Percentiles rank a stretch among this genome's conserved stretches.
phyloP scores from a whole-genome alignment of 1,284 basidiomycete genomes.

The Ganoderma meredithae region DNA sequence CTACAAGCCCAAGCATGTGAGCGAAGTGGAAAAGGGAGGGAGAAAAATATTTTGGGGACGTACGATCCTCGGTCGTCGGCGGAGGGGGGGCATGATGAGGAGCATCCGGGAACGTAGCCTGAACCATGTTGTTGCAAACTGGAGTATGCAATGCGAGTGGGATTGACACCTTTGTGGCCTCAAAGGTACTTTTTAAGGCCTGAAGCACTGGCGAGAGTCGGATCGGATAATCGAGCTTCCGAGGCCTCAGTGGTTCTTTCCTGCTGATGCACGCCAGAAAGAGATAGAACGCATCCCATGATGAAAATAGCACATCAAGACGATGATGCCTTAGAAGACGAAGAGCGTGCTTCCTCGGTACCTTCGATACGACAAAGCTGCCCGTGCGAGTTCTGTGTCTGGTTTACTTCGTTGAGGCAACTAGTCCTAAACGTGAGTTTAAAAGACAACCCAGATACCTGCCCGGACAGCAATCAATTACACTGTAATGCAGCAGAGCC shows the following conservation, averaged over 20 bases:
- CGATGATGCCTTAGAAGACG: neutral
- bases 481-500: neutral
- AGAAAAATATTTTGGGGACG: slow-evolving; percentile 16
- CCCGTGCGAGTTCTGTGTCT: neutral
- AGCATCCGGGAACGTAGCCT: slow-evolving; percentile 20
- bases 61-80: slow-evolving; percentile 35
- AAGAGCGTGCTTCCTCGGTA: neutral
- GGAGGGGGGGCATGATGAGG: slow-evolving; percentile 36
- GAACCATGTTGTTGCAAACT: slow-evolving; percentile 19
- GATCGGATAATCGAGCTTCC: neutral
- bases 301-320: neutral
- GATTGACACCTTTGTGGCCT: neutral
- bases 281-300: neutral
- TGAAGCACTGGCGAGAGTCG: neutral
- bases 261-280: neutral
- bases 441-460: neutral
- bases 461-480: neutral
- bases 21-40: neutral
- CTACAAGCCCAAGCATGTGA: slow-evolving; percentile 41
- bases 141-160: neutral
- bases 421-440: neutral
- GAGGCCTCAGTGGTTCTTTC: neutral
- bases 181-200: neutral
- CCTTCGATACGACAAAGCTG: neutral
- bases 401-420: neutral